A percentile compares a stretch with the other conserved stretches of the same genome.
Conservation (phyloP, 2,329 filamentous ascomycete species). For the Penicillium sp. region DNA sequence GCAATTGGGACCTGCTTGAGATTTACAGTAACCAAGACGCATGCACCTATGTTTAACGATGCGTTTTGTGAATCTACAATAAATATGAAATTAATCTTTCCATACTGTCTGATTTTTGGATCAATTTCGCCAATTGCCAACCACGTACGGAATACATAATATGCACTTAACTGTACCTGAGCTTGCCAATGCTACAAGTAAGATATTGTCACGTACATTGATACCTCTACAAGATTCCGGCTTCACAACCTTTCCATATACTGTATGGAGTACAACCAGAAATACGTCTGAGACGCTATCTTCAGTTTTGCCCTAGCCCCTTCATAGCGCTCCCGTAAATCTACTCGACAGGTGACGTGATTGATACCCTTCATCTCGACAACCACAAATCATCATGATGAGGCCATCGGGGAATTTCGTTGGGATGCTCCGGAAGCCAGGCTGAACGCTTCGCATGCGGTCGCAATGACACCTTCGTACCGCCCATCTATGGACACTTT, state of each 20-base stretch:
- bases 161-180: too few species aligned
- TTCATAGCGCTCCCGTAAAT: not conserved
- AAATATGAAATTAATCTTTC: not conserved
- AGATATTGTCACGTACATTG: not conserved
- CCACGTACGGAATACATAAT: too few species aligned
- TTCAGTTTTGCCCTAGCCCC: not conserved
- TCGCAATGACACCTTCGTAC: constrained; percentile 2
- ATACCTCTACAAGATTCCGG: not conserved
- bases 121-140: not conserved
- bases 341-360: not conserved
- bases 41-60: not conserved
- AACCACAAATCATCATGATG: constrained; percentile 17
- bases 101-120: not conserved
- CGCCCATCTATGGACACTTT: not conserved
- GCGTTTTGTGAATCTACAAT: not conserved
- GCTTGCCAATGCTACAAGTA: not conserved
- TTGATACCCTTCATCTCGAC: not conserved
- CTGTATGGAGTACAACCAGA: too few species aligned
- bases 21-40: too few species aligned
- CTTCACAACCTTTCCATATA: too few species aligned
- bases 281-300: not conserved
- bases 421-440: constrained; percentile 2
- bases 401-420: not conserved
- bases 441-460: not conserved
- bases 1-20: not conserved